Evolutionary conservation across 768 basidiomycete species (phyloP).

Genomic region (Crucibulum laeve): DNA sequence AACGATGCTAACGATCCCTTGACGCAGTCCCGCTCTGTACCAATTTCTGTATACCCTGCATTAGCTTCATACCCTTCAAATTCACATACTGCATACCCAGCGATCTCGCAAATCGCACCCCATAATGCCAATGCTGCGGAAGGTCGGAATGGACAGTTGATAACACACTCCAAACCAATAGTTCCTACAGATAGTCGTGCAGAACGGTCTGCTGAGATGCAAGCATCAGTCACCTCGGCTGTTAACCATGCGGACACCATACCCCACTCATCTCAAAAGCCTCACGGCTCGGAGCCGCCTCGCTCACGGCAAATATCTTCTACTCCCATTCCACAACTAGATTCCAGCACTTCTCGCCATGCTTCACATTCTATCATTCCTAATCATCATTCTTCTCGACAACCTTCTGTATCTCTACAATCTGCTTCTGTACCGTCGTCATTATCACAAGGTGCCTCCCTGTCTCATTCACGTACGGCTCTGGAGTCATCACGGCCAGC

Average conservation of each 20-base stretch:
- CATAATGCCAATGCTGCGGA: too few species aligned
- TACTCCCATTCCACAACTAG: neutral
- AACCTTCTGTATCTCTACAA: slow-evolving; percentile 33
- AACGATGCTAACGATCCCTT: neutral
- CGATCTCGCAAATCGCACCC: too few species aligned
- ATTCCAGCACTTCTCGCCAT: too few species aligned
- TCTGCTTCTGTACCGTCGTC: slow-evolving; percentile 11
- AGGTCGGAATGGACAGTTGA: too few species aligned
- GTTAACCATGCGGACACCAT: neutral
- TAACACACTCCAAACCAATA: too few species aligned
- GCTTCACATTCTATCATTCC: neutral
- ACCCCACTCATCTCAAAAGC: neutral
- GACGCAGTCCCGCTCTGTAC: neutral
- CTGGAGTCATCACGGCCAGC: too few species aligned
- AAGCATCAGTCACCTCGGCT: too few species aligned
- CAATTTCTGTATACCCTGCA: neutral
- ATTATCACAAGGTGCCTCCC: too few species aligned
- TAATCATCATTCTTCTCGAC: slow-evolving; percentile 16
- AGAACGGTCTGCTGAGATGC: too few species aligned
- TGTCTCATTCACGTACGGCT: too few species aligned
- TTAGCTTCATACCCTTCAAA: neutral
- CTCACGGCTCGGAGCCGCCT: neutral
- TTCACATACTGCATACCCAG: slow-evolving; percentile 1
- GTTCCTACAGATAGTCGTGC: too few species aligned
- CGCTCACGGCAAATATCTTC: neutral